Evolutionary conservation across 2,329 filamentous ascomycete genomes (phyloP), one percentile per base, ranked within the genome.

Genomic region (Apiospora saccharicola): DNA sequence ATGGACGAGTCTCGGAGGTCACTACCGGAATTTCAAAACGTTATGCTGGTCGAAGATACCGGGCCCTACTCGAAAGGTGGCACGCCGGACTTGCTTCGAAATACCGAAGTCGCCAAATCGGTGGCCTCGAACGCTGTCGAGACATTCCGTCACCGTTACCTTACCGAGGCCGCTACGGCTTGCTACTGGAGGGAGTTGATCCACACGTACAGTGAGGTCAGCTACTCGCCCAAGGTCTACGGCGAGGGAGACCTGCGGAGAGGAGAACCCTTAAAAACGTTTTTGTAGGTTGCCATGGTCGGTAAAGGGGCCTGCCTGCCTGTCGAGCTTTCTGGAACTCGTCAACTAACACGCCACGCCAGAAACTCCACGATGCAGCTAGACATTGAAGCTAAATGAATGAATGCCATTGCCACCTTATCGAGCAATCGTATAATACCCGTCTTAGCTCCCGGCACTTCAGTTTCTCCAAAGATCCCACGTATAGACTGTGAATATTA

Each of bases 131-230:
- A 69, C 12, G 43, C 67, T 46, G 46, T 69, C 67, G 67, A 69
- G n/a, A 69, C 67, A 16, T 69, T 69, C 67, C 67, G 67, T n/a
- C 67, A 47, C n/a, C 67, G 67, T 19, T 69, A 69, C 41, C 46
- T 69, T 19, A 69, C 67, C 19, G 43, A 49, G 67, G 67, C 67
- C 24, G 43, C 67, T 13, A 46, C 67, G 22, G 67, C 43, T 30
- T 69, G 67, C 34, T 69, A 69, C 41, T 69, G 67, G 67, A 19
- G 67, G 8, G 67, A 69, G 67, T 30, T 69, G n/a, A 22, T 69
- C 24, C 43, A 47, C 16, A 49, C 41, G 13, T 69, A 69, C 43
- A 37, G 67, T 12, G 43, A 46, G 22, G 67, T 69, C 5, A 69
- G 41, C 67, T 69, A 30, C 30, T 46, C 43, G 67, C 67, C 67